phyloP scores from a whole-genome alignment of 768 basidiomycete species.

The Boletus rufocinnamomeus region DNA sequence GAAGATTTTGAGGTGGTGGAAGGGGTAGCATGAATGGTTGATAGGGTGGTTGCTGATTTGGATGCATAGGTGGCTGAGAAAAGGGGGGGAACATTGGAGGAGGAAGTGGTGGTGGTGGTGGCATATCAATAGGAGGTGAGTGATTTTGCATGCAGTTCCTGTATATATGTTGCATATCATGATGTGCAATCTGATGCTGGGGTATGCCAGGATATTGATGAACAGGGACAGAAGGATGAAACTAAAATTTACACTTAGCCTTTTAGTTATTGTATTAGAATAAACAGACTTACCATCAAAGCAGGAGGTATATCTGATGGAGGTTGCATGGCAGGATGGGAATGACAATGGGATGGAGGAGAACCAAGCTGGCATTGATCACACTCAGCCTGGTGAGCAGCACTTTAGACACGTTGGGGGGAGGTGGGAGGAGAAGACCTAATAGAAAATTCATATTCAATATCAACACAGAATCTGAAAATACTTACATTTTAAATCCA shows the following conservation, averaged over 20 bases:
- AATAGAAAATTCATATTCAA: neutral
- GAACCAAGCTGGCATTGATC: neutral
- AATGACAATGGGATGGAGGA: neutral
- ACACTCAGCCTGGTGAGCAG: neutral
- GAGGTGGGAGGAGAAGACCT: neutral
- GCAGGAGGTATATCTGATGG: neutral
- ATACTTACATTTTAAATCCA: too few relatives aligned
- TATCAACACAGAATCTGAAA: too few relatives aligned
- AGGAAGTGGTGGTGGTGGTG: neutral
- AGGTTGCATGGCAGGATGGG: neutral
- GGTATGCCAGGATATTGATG: slow-evolving; percentile 7
- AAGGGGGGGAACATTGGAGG: too few relatives aligned
- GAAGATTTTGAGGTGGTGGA: too few relatives aligned
- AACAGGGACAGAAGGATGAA: slow-evolving; percentile 1
- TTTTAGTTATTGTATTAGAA: too few relatives aligned
- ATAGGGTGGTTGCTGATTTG: too few relatives aligned
- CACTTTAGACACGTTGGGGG: neutral
- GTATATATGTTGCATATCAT: neutral
- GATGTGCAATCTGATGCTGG: neutral
- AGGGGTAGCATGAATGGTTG: too few relatives aligned
- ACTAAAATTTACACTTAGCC: neutral
- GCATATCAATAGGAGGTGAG: neutral
- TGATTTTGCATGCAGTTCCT: neutral
- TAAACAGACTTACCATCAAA: neutral
- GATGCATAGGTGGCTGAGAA: too few relatives aligned